Evolutionary conservation across 1,139 yeast species (phyloP).

Genomic region (Saccharomyces hybrid): DNA sequence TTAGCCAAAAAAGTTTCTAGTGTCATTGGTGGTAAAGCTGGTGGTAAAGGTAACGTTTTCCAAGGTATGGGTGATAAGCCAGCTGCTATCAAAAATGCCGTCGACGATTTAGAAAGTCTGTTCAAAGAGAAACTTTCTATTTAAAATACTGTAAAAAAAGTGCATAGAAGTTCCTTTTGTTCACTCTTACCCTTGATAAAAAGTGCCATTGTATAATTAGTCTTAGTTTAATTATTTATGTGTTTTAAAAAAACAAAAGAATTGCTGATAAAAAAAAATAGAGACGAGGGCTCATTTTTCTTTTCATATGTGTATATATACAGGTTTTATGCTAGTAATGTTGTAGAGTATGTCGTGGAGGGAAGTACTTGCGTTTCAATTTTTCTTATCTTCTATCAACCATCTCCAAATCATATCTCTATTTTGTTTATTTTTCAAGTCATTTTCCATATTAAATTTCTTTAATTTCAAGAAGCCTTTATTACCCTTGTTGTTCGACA

Average conservation of each 20-base stretch:
- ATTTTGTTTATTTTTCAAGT: conserved; percentile 34
- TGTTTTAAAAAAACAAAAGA: not conserved
- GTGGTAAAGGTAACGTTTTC: conserved; percentile 94
- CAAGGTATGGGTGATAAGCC: conserved; percentile 95
- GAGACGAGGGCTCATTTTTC: not conserved
- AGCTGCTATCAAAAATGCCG: conserved; percentile 61
- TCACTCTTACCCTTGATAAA: not conserved
- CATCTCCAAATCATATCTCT: conserved; percentile 66
- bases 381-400: conserved; percentile 54
- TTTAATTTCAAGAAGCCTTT: not conserved
- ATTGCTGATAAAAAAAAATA: not conserved
- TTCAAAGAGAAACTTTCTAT: conserved; percentile 47
- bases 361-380: conserved; percentile 9
- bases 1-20: conserved; percentile 64
- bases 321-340: not conserved
- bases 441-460: not conserved
- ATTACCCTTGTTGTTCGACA: not conserved
- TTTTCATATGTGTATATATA: not conserved
- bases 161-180: not conserved
- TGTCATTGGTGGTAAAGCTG: conserved; percentile 91
- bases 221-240: not conserved
- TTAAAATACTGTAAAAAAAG: conserved; percentile 4
- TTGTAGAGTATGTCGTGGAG: not conserved
- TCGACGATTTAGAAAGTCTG: conserved; percentile 54
- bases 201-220: not conserved